Percentiles rank a stretch among this genome's conserved stretches.
These are phyloP conservation scores for Cudoniella acicularis DNA, from an alignment of 495 filamentous ascomycete species.

Conservation along the genomic window DNA sequence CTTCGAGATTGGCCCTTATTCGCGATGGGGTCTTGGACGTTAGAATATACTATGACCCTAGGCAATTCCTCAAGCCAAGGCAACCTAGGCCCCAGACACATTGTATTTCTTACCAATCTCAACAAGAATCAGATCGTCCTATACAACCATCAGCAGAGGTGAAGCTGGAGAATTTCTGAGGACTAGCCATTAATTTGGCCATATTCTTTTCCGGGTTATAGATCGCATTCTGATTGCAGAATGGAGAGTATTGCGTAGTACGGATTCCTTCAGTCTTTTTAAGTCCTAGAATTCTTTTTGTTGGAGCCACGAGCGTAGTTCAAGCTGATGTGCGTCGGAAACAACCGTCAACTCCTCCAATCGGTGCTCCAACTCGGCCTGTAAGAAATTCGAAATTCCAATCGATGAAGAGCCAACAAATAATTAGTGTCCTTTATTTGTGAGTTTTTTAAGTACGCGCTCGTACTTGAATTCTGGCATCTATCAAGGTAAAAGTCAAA, in stretches of 20 bases:
- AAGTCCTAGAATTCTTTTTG: constrained; percentile 52
- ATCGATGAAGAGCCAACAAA: constrained; percentile 80
- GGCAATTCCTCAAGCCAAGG: constrained; percentile 63
- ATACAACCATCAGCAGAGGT: background rate
- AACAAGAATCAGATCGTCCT: constrained; percentile 54
- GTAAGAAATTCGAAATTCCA: constrained; percentile 74
- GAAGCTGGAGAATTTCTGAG: background rate
- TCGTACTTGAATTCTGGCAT: too few relatives aligned
- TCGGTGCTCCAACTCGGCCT: constrained; percentile 62
- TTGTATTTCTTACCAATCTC: constrained; percentile 60
- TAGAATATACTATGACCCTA: constrained; percentile 62
- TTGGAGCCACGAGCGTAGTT: constrained; percentile 55
- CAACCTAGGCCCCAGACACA: constrained; percentile 58
- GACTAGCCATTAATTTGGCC: constrained; percentile 44
- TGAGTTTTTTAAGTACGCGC: too few relatives aligned
- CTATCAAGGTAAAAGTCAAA: too few relatives aligned
- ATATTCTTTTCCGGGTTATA: constrained; percentile 49
- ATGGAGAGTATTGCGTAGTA: constrained; percentile 63
- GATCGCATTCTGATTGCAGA: constrained; percentile 66
- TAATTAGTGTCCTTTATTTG: too few relatives aligned
- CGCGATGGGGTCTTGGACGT: constrained; percentile 54
- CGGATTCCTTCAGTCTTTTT: constrained; percentile 54
- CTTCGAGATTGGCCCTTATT: constrained; percentile 54
- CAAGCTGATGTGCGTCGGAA: constrained; percentile 60
- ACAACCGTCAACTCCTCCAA: constrained; percentile 56